A percentile compares a stretch with the other conserved stretches of the same genome.
Evolutionary conservation across 2,329 filamentous ascomycete genomes (phyloP).

Genomic region (Phoma sp.): DNA sequence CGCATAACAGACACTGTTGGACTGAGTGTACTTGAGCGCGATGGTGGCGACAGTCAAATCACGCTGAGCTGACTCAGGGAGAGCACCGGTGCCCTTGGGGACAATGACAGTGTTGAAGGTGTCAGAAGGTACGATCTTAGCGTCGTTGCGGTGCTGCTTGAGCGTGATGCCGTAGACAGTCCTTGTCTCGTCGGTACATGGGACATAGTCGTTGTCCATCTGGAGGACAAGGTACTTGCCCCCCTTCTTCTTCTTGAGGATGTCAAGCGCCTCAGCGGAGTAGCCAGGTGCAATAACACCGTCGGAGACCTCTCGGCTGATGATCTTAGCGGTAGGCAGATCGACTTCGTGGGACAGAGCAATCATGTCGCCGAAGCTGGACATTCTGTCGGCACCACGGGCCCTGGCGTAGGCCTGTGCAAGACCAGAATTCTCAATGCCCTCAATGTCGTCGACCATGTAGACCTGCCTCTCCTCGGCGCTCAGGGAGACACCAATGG

Average conservation of each 20-base stretch:
- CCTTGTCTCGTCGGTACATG: conserved; percentile 76
- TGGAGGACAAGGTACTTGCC: conserved; percentile 96
- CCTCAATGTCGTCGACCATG: conserved; percentile 95
- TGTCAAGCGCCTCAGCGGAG: conserved; percentile 82
- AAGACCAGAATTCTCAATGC: conserved; percentile 82
- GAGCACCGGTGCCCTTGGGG: conserved; percentile 75
- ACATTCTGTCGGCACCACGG: conserved; percentile 96
- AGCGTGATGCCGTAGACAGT: conserved; percentile 91
- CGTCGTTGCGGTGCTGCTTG: conserved; percentile 91
- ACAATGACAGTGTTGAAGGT: conserved; percentile 88
- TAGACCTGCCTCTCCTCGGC: conserved; percentile 95
- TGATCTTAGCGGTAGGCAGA: conserved; percentile 93
- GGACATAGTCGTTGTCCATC: conserved; percentile 88
- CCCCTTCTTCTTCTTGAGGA: conserved; percentile 97
- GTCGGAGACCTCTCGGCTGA: conserved; percentile 96
- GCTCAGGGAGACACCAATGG: conserved; percentile 86
- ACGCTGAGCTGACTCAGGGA: conserved; percentile 82
- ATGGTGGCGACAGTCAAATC: conserved; percentile 96
- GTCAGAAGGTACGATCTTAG: conserved; percentile 78
- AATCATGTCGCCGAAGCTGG: conserved; percentile 96
- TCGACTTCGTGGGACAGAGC: conserved; percentile 92
- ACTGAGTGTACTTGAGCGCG: conserved; percentile 96
- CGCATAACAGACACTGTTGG: conserved; percentile 98
- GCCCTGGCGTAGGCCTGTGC: conserved; percentile 97
- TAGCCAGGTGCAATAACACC: conserved; percentile 93